These are phyloP conservation scores for Pseudovirgaria hyperparasitica DNA, from an alignment of 2,329 filamentous ascomycete genomes.

Conservation along the genomic window DNA sequence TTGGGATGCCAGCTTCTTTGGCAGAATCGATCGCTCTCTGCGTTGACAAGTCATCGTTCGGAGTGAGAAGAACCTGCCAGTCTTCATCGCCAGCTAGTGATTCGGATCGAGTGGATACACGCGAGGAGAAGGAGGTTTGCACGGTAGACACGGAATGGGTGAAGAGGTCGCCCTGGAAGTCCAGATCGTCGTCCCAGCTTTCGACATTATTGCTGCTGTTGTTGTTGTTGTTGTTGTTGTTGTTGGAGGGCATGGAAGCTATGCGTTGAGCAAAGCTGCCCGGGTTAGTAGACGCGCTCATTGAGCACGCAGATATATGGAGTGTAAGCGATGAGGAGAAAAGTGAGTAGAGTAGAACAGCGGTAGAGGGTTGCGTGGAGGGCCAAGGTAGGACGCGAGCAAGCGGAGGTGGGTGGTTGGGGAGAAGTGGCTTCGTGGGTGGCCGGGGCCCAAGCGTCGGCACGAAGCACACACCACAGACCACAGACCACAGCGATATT, in stretches of 20 bases:
- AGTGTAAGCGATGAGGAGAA: constrained; percentile 7
- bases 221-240: constrained; percentile 28
- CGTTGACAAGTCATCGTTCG: constrained; percentile 73
- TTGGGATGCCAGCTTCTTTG: constrained; percentile 78
- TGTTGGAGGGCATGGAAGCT: constrained; percentile 45
- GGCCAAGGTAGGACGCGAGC: background rate
- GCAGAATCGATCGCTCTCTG: constrained; percentile 78
- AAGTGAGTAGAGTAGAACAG: constrained; percentile 8
- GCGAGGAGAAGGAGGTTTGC: constrained; percentile 64
- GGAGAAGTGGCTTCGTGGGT: constrained; percentile 2
- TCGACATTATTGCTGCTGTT: constrained; percentile 44
- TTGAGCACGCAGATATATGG: constrained; percentile 4
- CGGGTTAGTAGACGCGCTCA: constrained; percentile 19
- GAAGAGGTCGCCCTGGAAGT: constrained; percentile 53
- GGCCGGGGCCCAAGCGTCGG: no score
- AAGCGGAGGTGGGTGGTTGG: background rate
- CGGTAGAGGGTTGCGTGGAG: constrained; percentile 1
- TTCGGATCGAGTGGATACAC: constrained; percentile 73
- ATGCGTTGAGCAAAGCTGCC: constrained; percentile 26
- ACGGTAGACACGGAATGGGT: constrained; percentile 58
- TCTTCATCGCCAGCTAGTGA: constrained; percentile 68
- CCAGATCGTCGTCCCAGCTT: constrained; percentile 46
- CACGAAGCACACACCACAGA: no score
- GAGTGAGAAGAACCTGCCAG: constrained; percentile 72
- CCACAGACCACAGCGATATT: no score